Base-by-base conservation (phyloP, 2,329 filamentous ascomycete genomes). In the Curvularia eragrostidis region DNA sequence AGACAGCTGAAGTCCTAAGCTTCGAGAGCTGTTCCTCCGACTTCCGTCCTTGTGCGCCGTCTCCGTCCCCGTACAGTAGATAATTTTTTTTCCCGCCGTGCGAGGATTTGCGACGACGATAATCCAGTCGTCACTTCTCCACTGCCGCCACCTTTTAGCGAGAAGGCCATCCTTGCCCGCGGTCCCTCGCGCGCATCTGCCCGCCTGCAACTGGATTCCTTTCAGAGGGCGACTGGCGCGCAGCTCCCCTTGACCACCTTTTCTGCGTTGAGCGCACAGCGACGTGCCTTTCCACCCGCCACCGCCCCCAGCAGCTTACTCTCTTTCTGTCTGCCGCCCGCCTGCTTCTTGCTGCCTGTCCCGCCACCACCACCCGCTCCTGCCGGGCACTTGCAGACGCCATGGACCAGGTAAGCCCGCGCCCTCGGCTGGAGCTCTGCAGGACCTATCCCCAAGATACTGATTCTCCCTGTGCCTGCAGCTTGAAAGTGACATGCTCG, bases 401-500 rank as follows among this genome's bases (percentile, higher is more conserved):
- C 64, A 77, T 77, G 75, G 75, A 77, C 50, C 75, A 76, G 69
- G 75, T 77, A 77, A 72, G 75, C 65, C 61, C 56, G 54, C 52
- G 55, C 59, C 56, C 46, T 42, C 48, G 23, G 48, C 44, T 23
- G 24, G 32, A 39, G 1, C 36, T 34, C 39, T n/a, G 19, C 50
- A 13, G 18, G n/a, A 18, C 53, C 13, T n/a, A 43, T 15, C 43
- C 34, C 56, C 47, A n/a, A n/a, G 38, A 48, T 51, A 42, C 61
- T 66, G 47, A 66, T 52, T 52, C 24, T 32, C 39, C 19, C 38
- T 24, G 13, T 12, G 32, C 21, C n/a, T 38, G 19, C 73, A 87
- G 85, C 79, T 85, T 70, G 84, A 83, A 66, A 85, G 81, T 77
- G 85, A 87, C 68, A 87, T 87, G 84, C 80, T 87, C 74, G 81